phyloP scores from a whole-genome alignment of 352 stramenopile species.

The Phytophthora nicotianae region DNA sequence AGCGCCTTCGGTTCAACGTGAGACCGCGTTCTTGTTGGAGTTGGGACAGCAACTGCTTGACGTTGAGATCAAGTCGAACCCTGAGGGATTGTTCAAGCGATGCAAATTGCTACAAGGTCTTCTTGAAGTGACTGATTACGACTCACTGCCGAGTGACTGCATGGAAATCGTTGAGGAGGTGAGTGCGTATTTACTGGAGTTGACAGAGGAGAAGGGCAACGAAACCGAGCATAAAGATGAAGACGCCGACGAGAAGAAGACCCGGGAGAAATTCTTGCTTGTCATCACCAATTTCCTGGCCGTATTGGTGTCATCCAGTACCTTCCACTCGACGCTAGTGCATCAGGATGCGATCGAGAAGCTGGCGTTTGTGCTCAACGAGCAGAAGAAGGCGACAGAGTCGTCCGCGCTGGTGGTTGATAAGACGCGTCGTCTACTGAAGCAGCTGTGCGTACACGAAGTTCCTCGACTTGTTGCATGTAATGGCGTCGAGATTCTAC shows the following conservation, averaged over 20 bases:
- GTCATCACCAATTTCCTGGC: slow-evolving; percentile 56
- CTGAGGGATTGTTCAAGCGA: slow-evolving; percentile 67
- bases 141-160: slow-evolving; percentile 50
- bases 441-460: slow-evolving; percentile 64
- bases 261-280: slow-evolving; percentile 30
- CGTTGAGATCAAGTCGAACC: slow-evolving; percentile 59
- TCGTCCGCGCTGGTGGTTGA: slow-evolving; percentile 34
- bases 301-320: slow-evolving; percentile 28
- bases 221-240: slow-evolving; percentile 21
- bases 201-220: slow-evolving; percentile 31
- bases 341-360: slow-evolving; percentile 64
- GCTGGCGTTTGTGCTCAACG: slow-evolving; percentile 56
- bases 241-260: slow-evolving; percentile 16
- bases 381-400: slow-evolving; percentile 39
- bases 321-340: slow-evolving; percentile 52
- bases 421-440: slow-evolving; percentile 53
- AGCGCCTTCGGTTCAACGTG: slow-evolving; percentile 48
- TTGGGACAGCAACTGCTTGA: slow-evolving; percentile 75
- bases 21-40: slow-evolving; percentile 68
- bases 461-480: slow-evolving; percentile 65
- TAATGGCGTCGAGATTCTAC: slow-evolving; percentile 66
- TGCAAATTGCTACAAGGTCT: slow-evolving; percentile 63
- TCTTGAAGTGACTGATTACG: slow-evolving; percentile 51
- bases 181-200: slow-evolving; percentile 53
- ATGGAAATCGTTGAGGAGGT: slow-evolving; percentile 69